Conservation (phyloP, 1,139 yeast genomes). For the Debaryomycetaceae sp. region DNA sequence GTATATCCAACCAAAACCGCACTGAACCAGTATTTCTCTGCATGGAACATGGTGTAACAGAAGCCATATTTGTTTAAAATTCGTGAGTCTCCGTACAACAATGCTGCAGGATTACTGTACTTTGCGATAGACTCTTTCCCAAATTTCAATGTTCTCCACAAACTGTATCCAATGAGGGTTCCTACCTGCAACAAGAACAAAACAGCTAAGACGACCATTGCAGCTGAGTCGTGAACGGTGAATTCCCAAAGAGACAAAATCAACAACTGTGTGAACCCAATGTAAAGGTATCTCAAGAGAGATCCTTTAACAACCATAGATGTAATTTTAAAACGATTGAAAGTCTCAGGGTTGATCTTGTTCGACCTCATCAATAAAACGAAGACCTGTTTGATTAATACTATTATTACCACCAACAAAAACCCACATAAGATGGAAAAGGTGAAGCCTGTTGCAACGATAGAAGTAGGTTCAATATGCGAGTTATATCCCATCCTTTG, state of each 20-base stretch:
- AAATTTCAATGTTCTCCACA: conserved; percentile 53
- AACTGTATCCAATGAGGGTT: conserved; percentile 56
- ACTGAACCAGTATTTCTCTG: conserved; percentile 75
- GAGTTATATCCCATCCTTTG: conserved; percentile 68
- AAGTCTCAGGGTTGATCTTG: conserved; percentile 46
- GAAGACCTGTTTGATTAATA: conserved; percentile 48
- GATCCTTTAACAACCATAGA: conserved; percentile 68
- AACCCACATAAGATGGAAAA: conserved; percentile 70
- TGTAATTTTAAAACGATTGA: conserved; percentile 47
- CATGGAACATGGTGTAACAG: conserved; percentile 79
- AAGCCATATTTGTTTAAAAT: conserved; percentile 70
- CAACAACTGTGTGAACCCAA: conserved; percentile 71
- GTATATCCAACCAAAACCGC: conserved; percentile 52
- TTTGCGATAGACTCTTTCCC: conserved; percentile 52
- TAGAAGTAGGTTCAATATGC: conserved; percentile 66
- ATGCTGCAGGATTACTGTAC: conserved; percentile 72
- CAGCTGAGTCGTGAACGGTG: conserved; percentile 66
- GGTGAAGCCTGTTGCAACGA: conserved; percentile 73
- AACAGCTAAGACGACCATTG: conserved; percentile 67
- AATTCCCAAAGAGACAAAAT: conserved; percentile 76
- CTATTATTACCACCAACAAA: conserved; percentile 42
- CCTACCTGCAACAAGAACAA: conserved; percentile 56
- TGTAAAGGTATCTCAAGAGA: conserved; percentile 62
- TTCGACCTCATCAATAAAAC: conserved; percentile 42
- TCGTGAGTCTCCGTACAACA: conserved; percentile 65